These are phyloP conservation scores for Cladochytrium replicatum DNA, from an alignment of 192 early-diverging fungal genomes.

Conservation along the genomic window DNA sequence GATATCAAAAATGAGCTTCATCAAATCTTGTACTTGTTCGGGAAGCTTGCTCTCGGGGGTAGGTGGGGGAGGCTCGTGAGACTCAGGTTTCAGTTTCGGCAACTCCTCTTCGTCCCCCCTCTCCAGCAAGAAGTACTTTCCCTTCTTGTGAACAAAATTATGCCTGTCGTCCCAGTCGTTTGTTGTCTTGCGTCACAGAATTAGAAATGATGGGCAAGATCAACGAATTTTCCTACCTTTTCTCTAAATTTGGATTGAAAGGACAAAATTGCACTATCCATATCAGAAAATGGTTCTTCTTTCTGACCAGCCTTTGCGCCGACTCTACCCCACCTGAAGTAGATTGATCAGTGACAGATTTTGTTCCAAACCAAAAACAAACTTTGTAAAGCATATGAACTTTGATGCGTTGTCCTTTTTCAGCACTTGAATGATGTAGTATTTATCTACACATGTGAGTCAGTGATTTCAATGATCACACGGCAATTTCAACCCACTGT, in stretches of 20 bases:
- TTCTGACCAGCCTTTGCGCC: slow-evolving; percentile 51
- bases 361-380: neutral
- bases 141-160: slow-evolving; percentile 29
- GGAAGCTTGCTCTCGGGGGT: slow-evolving; percentile 22
- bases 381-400: slow-evolving; percentile 49
- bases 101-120: slow-evolving; percentile 18
- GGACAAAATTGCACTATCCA: neutral
- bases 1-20: slow-evolving; percentile 62
- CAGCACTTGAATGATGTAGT: slow-evolving; percentile 58
- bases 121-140: slow-evolving; percentile 55
- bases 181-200: slow-evolving; percentile 33
- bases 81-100: slow-evolving; percentile 11
- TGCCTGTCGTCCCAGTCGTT: slow-evolving; percentile 54
- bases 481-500: too few relatives aligned
- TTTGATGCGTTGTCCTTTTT: slow-evolving; percentile 15
- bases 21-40: slow-evolving; percentile 39
- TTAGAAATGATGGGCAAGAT: slow-evolving; percentile 5
- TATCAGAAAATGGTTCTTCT: slow-evolving; percentile 2
- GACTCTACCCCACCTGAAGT: slow-evolving; percentile 59
- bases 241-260: slow-evolving; percentile 37
- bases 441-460: too few relatives aligned
- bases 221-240: slow-evolving; percentile 54
- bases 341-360: neutral
- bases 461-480: too few relatives aligned
- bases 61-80: slow-evolving; percentile 1